A percentile compares a stretch with the other conserved stretches of the same genome.
phyloP scores from a whole-genome alignment of 2,329 filamentous ascomycete genomes.

The Pseudogymnoascus sp. region DNA sequence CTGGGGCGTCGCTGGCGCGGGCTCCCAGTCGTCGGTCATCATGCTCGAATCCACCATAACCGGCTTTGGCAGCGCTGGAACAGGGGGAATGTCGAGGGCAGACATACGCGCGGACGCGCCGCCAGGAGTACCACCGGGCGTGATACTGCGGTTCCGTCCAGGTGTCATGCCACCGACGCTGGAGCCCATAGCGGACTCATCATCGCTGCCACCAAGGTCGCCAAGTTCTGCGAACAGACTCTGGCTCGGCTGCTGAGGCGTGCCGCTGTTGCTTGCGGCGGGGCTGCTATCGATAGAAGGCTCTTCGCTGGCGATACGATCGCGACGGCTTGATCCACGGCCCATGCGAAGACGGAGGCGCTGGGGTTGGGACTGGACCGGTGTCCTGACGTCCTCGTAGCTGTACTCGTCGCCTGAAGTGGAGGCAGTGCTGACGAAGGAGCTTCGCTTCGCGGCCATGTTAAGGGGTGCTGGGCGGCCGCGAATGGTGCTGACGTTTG shows the following conservation, averaged over 20 bases:
- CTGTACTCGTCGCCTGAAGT: conserved; percentile 74
- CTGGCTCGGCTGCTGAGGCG: conserved; percentile 51
- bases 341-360: conserved; percentile 68
- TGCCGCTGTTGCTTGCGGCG: conserved; percentile 46
- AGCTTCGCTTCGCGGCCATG: conserved; percentile 53
- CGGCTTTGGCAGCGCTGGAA: conserved; percentile 43
- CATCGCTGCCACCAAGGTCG: conserved; percentile 66
- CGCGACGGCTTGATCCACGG: conserved; percentile 55
- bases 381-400: conserved; percentile 58
- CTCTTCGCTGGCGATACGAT: conserved; percentile 56
- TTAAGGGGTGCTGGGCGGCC: conserved; percentile 37
- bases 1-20: conserved; percentile 25
- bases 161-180: conserved; percentile 37
- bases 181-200: conserved; percentile 47
- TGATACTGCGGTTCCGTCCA: conserved; percentile 41
- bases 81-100: conserved; percentile 39
- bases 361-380: conserved; percentile 54
- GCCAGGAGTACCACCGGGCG: conserved; percentile 39
- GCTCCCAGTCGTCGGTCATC: conserved; percentile 54
- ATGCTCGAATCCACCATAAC: conserved; percentile 54
- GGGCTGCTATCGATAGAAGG: conserved; percentile 53
- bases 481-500: conserved; percentile 30
- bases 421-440: conserved; percentile 82
- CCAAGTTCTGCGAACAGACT: conserved; percentile 89
- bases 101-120: conserved; percentile 24